Evolutionary conservation across 495 filamentous ascomycete species (phyloP), one percentile per base, ranked within the genome.

Genomic region (Penicillium desertorum): DNA sequence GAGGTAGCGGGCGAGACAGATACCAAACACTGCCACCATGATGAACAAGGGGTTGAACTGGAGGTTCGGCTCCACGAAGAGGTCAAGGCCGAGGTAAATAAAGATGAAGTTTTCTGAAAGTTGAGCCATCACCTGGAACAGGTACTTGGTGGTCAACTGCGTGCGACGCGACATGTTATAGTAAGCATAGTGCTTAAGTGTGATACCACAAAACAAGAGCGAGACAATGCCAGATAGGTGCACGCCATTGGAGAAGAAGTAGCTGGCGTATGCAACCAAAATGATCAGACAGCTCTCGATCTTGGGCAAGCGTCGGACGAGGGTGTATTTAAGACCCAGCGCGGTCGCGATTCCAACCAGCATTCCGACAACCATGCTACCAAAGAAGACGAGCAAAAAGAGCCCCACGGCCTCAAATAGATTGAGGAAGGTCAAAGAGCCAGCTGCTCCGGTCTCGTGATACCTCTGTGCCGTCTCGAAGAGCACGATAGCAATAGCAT

Each of bases 101-200:
- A 98, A 98, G 66, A 98, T 98, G 62, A 98, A 98, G 73, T 98
- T 98, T 76, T 98, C 94, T 0, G 92, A 94, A 37, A 98, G 77
- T 71, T 98, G 95, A 5, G 95, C 90, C 57, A 95, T 86, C 48
- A 96, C 87, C 72, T 94, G 89, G 77, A 98, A 98, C 25, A 96
- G 82, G 75, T 96, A 98, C 71, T 98, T 98, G 52, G 95, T 98
- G 17, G 94, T 97, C 63, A 98, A 83, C 67, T 98, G 94, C 20
- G 95, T 96, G 43, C 94, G 88, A 43, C 94, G 87, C 29, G 94
- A 98, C 94, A 98, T 98, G 76, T 98, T 98, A 78, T 96, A 97
- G 77, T 98, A 98, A 42, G 94, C 94, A 66, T 98, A 98, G 70
- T 98, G 94, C 71, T 98, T 98, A 34, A 98, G 80, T 8, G 94